Base-by-base conservation (phyloP, 306 rosid genomes). In the Cercis canadensis region DNA sequence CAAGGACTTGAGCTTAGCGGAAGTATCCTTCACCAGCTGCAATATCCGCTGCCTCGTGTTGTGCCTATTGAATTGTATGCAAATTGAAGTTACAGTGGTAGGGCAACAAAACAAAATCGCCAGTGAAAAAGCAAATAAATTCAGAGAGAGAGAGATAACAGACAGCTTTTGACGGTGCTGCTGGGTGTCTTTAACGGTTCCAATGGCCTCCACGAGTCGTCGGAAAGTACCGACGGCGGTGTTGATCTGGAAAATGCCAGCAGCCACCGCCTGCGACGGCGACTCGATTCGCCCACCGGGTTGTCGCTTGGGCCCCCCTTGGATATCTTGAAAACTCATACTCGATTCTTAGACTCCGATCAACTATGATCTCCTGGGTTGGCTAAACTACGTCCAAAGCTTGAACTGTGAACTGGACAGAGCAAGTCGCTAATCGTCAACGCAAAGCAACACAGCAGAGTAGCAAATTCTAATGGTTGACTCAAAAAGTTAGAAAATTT, bases 201-300 rank as follows among this genome's bases (percentile, higher is more conserved):
- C 96, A 31, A 90, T 57, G 41, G 82, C 82, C 59, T 90, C 92
- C 36, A 87, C 94, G 53, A 87, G 86, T 14, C 96, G 89, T 4
- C 86, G 92, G 77, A 87, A 90, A 75, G 82, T 77, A 57, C 81
- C 74, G 29, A 86, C 92, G 84, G 94, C 86, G 11, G 94, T 87
- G 76, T 90, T 90, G 80, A 90, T 86, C 92, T 90, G 94, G 79
- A 86, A 90, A 75, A 90, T 87, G 40, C 87, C 91, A 39, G 94
- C 87, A 5, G 94, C 90, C 41, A 90, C 74, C 37, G 86, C 92
- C 76, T 87, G 96, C 8, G 93, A 76, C 0, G 83, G 21, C 3
- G 70, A 49, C 55, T 33, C 31, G 19, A 18, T 65, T 47, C 57
- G 70, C 3, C 31, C 8, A 33, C 4, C 16, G 7, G 70, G 57